phyloP scores from a whole-genome alignment of 305 asterid species.

The Ruellia speciosa region DNA sequence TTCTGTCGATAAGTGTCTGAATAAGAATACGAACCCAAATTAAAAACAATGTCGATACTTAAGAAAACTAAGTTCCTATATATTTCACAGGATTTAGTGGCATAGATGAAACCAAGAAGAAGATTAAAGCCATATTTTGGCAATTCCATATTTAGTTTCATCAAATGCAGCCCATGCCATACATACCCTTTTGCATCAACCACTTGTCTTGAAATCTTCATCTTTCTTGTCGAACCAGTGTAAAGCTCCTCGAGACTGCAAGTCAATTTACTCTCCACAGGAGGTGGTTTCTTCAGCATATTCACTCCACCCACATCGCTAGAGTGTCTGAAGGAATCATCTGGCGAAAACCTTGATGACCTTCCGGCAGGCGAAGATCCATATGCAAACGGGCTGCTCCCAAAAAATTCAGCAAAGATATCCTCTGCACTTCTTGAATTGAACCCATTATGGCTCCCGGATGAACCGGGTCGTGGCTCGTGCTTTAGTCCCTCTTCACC shows the following conservation, averaged over 20 bases:
- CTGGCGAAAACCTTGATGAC: constrained; percentile 49
- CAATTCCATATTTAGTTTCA: neutral
- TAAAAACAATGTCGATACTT: neutral
- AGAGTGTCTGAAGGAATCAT: constrained; percentile 34
- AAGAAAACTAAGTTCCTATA: too few species aligned
- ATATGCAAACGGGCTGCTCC: constrained; percentile 56
- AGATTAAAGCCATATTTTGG: neutral
- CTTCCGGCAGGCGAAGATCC: constrained; percentile 7
- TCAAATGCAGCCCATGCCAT: neutral
- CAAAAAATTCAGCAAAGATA: constrained; percentile 85
- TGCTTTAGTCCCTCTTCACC: constrained; percentile 82
- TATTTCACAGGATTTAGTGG: too few species aligned
- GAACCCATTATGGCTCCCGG: constrained; percentile 46
- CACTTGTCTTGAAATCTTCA: constrained; percentile 83
- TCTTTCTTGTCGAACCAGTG: constrained; percentile 74
- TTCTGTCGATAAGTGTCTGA: constrained; percentile 47
- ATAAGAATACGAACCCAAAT: neutral
- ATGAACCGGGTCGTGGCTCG: constrained; percentile 55
- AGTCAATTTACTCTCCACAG: constrained; percentile 66
- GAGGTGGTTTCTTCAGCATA: constrained; percentile 68
- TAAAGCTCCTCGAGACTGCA: constrained; percentile 81
- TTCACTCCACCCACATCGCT: constrained; percentile 37
- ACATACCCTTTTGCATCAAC: constrained; percentile 53
- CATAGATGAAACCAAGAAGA: neutral
- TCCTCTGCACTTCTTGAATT: constrained; percentile 82